A percentile compares a stretch with the other conserved stretches of the same genome.
Conservation (phyloP, 164 flowering plant genomes). For the Vitis rupestris region DNA sequence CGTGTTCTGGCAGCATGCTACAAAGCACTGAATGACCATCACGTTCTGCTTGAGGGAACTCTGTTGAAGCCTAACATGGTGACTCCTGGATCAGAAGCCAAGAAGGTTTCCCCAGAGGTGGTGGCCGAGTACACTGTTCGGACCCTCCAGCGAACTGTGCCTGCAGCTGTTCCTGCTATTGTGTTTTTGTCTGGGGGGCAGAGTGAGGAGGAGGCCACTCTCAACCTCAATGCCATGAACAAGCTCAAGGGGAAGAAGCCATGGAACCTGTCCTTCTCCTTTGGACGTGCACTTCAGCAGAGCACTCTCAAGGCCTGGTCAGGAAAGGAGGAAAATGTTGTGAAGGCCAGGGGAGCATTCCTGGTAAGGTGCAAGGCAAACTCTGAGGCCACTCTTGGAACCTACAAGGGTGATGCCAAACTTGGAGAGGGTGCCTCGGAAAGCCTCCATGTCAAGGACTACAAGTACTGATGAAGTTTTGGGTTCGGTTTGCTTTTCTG, state of each 20-base stretch:
- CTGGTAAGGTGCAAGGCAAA: constrained; percentile 68
- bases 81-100: constrained; percentile 72
- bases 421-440: constrained; percentile 65
- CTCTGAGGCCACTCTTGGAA: constrained; percentile 77
- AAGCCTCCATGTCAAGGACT: constrained; percentile 81
- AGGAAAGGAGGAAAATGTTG: constrained; percentile 67
- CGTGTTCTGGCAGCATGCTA: constrained; percentile 76
- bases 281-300: constrained; percentile 77
- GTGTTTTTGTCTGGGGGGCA: constrained; percentile 79
- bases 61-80: constrained; percentile 86
- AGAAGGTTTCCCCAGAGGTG: constrained; percentile 61
- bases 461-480: constrained; percentile 51
- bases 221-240: constrained; percentile 75
- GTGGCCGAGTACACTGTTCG: constrained; percentile 74
- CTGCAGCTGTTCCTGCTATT: constrained; percentile 78
- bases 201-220: constrained; percentile 81
- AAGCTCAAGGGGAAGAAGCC: constrained; percentile 72
- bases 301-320: constrained; percentile 80
- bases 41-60: constrained; percentile 78
- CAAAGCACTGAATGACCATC: constrained; percentile 80
- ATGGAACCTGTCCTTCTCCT: constrained; percentile 74
- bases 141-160: constrained; percentile 64
- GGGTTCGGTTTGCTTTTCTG: background rate
- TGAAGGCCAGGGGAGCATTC: constrained; percentile 63
- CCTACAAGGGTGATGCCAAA: constrained; percentile 61